Conservation (phyloP, 75 land plant genomes). For the Pinus taeda region DNA sequence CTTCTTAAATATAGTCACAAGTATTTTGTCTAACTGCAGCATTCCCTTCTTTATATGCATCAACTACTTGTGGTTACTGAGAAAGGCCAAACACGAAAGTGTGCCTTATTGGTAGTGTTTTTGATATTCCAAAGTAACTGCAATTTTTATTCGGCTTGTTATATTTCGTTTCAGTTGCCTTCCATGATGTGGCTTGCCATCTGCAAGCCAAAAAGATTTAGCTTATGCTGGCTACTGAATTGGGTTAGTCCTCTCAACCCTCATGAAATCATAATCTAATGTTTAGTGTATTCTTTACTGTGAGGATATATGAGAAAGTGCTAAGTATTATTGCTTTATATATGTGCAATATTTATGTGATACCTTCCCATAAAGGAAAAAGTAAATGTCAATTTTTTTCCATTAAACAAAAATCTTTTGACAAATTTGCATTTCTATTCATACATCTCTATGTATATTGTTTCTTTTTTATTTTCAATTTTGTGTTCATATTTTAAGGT, state of each 20-base stretch:
- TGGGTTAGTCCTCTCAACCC: constrained; percentile 43
- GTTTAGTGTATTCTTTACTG: no score
- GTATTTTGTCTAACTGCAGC: neutral
- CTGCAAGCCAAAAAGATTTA: constrained; percentile 62
- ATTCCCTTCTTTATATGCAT: neutral
- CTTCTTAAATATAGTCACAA: neutral
- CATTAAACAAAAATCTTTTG: no score
- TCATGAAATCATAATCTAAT: no score
- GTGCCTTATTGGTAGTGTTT: neutral
- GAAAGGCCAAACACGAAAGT: neutral
- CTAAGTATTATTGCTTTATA: no score
- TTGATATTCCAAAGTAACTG: neutral
- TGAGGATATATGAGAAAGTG: no score
- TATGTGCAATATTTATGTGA: no score
- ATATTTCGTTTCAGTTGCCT: constrained; percentile 51
- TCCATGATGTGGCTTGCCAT: constrained; percentile 76
- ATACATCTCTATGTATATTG: no score
- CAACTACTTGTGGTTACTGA: neutral
- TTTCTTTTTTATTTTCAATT: no score
- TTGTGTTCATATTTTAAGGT: no score
- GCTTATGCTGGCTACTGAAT: constrained; percentile 56
- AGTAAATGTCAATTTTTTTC: no score
- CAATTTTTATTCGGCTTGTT: neutral
- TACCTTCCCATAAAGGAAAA: no score
- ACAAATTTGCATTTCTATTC: no score